A percentile compares a stretch with the other conserved stretches of the same genome.
Evolutionary conservation across 441 rosid genomes (phyloP).

Genomic region (Arabidopsis hybrid): DNA sequence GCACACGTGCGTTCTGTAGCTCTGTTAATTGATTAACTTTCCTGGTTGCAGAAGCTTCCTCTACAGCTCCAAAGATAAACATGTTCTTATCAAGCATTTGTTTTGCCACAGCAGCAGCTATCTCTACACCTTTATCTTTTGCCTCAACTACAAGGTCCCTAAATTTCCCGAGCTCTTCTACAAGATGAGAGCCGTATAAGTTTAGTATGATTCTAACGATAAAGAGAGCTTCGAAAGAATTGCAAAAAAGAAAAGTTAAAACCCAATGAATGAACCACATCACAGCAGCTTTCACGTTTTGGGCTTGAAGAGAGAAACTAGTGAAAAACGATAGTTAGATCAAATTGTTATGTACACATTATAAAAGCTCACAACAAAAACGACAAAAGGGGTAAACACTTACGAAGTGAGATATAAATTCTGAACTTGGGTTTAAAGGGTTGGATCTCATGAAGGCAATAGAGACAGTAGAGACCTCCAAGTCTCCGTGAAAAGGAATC

Average conservation of each 20-base stretch:
- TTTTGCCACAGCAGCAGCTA: constrained; percentile 59
- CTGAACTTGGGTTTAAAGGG: constrained; percentile 80
- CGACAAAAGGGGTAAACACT: constrained; percentile 25
- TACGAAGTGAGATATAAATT: constrained; percentile 76
- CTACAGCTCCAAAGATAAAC: constrained; percentile 80
- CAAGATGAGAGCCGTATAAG: constrained; percentile 14
- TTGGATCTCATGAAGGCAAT: constrained; percentile 81
- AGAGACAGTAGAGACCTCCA: constrained; percentile 89
- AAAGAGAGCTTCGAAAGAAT: background rate
- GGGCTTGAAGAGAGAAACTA: constrained; percentile 6
- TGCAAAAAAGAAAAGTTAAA: background rate
- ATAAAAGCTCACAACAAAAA: constrained; percentile 5
- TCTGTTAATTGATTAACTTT: constrained; percentile 58
- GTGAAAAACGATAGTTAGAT: background rate
- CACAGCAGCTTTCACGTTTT: constrained; percentile 15
- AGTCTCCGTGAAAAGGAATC: constrained; percentile 64
- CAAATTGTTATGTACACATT: background rate
- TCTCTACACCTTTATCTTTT: constrained; percentile 52
- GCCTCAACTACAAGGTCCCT: constrained; percentile 61
- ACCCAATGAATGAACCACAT: constrained; percentile 8
- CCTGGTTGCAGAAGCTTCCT: constrained; percentile 54
- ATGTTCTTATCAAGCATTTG: constrained; percentile 66
- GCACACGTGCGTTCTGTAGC: constrained; percentile 63
- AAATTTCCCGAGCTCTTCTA: constrained; percentile 80
- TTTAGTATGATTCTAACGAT: background rate